Evolutionary conservation across 805 yeast species (phyloP), one percentile per base, ranked within the genome.

Genomic region (Candida methanosorbosa): DNA sequence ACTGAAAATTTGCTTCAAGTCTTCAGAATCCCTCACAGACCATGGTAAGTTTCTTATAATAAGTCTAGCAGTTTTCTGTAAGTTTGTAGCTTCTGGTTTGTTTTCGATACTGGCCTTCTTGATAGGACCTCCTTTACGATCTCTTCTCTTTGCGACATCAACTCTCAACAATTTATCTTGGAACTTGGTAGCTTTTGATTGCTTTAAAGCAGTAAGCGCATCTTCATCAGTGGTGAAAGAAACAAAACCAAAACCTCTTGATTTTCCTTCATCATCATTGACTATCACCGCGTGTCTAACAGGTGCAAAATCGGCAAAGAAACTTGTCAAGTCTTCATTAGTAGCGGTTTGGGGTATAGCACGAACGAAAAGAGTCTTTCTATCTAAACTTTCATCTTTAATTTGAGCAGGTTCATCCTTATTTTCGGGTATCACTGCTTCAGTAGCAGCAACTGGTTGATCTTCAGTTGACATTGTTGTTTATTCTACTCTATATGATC

Each of bases 171-270:
- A 44, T 42, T 79, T 71, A 19, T 73, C 76, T 38, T 81, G 68
- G 45, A 92, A 74, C 50, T 79, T 83, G 30, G 64, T 49, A 50
- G 70, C 79, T 54, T 78, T 76, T 13, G 90, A 65, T 43, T 75
- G 72, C 16, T 68, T 73, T 42, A 88, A 63, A 0, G 97, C 97
- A 30, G 70, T 63, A 27, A 70, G 54, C 0, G 96, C 83, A 52
- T 92, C 98, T 32, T 86, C 95, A 42, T 84, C 87, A 32, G 72
- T 59, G 2, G 83, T 75, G 57, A 92, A 92, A 25, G 94, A 80
- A 13, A 87, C 98, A 57, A 92, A 92, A 3, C 98, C 98, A 59
- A 88, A 92, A 2, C 98, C 97, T 55, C 88, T 72, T 3, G 96
- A 85, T 30, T 80, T 69, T 36, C 82, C 74, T 24, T 80, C 75